Evolutionary conservation across 148 eudicot genomes (phyloP).

Genomic region (Chenopodium quinoa): DNA sequence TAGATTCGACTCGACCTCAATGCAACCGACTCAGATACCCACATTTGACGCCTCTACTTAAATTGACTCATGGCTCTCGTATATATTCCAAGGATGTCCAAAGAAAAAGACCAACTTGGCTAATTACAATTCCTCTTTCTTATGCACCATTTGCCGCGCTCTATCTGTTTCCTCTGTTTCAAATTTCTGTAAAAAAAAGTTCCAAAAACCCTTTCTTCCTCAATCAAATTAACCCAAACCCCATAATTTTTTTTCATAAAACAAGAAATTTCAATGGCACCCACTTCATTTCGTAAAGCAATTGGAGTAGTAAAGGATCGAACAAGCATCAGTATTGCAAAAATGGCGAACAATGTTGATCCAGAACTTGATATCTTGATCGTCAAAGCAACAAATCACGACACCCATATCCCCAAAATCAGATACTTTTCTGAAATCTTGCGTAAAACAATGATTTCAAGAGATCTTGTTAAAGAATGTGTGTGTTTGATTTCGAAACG

Average conservation of each 20-base stretch:
- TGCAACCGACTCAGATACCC: too few relatives aligned
- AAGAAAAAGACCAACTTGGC: too few relatives aligned
- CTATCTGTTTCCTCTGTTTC: neutral
- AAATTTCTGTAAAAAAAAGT: neutral
- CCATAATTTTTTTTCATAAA: neutral
- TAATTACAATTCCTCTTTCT: too few relatives aligned
- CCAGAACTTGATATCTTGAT: constrained; percentile 52
- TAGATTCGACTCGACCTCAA: too few relatives aligned
- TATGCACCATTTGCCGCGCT: neutral
- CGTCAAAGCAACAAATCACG: constrained; percentile 58
- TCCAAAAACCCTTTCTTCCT: neutral
- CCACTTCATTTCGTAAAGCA: constrained; percentile 37
- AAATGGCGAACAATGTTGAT: constrained; percentile 41
- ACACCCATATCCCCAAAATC: constrained; percentile 36
- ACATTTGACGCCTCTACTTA: too few relatives aligned
- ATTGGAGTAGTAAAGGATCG: constrained; percentile 48
- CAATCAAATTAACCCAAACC: neutral
- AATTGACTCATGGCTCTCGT: too few relatives aligned
- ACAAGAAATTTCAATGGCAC: constrained; percentile 19
- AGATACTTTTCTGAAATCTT: constrained; percentile 40
- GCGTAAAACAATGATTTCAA: constrained; percentile 26
- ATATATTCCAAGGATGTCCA: too few relatives aligned
- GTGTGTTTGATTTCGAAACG: constrained; percentile 35
- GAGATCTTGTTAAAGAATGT: constrained; percentile 37
- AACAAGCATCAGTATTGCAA: constrained; percentile 56